A percentile compares a stretch with the other conserved stretches of the same genome.
Evolutionary conservation across 2,329 filamentous ascomycete genomes (phyloP).

Genomic region (Colletotrichum salicis): DNA sequence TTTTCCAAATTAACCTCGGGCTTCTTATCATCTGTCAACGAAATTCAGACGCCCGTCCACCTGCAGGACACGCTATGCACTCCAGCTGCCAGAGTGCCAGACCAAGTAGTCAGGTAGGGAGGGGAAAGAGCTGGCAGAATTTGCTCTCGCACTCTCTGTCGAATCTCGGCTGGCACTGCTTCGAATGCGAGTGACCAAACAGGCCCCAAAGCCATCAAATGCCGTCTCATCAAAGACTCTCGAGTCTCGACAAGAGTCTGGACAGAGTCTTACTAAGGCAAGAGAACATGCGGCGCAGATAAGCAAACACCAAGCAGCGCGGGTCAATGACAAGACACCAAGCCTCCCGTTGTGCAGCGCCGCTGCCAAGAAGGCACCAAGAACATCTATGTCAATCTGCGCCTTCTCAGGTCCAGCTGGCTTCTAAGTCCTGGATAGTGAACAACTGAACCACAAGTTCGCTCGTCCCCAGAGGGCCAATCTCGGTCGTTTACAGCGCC

Average conservation of each 20-base stretch:
- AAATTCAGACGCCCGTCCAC: not conserved
- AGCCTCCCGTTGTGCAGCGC: slow-evolving; percentile 2
- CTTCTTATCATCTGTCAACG: not conserved
- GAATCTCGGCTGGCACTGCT: not conserved
- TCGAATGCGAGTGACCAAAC: too few relatives aligned
- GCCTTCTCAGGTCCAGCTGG: too few relatives aligned
- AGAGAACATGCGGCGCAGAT: not conserved
- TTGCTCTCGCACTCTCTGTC: not conserved
- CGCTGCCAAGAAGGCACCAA: slow-evolving; percentile 6
- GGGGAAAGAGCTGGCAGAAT: not conserved
- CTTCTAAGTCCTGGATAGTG: not conserved
- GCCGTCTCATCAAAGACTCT: not conserved
- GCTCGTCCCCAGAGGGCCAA: not conserved
- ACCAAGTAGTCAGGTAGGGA: not conserved
- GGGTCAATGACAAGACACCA: not conserved
- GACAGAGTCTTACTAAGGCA: too few relatives aligned
- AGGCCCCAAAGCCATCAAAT: not conserved
- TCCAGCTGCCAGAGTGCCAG: not conserved
- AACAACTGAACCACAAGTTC: not conserved
- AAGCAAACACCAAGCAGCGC: slow-evolving; percentile 6
- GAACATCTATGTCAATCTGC: not conserved
- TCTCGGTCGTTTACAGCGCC: not conserved
- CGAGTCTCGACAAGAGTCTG: too few relatives aligned
- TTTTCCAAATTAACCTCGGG: not conserved
- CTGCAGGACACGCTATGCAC: not conserved